Base-by-base conservation (phyloP, 192 early-diverging fungal genomes). In the Gamsiella multidivaricata region DNA sequence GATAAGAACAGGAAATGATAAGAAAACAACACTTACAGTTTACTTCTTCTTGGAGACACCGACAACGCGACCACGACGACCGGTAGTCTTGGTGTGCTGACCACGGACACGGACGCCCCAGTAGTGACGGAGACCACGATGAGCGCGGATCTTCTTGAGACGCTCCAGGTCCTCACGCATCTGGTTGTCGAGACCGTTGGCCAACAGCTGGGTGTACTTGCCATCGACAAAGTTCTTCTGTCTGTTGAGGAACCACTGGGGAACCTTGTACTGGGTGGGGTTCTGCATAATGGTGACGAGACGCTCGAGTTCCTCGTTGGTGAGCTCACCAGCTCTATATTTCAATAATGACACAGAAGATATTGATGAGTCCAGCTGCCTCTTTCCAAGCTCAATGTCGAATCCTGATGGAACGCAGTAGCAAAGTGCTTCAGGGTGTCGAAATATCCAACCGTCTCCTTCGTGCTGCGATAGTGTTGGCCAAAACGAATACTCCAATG, bases 1-100 rank as follows among this genome's bases (percentile, higher is more conserved):
- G 47, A 41, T 45, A 59, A 46, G 43, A 55, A 62, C 29, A 63
- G 25, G 15, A 68, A 25, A 31, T 51, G 18, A 41, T 8, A 34
- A 45, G n/a, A 25, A 54, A 17, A 41, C 3, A 22, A 31, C 2
- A 41, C 83, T 83, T 81, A 78, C 80, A 83, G 45, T 78, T 78
- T 88, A 88, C 84, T 97, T 97, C 95, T 97, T 99, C 94, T 97
- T 98, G 89, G 94, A 90, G 80, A 96, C 94, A 95, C 95, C 96
- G 82, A 99, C 95, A 70, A 92, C 93, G 82, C 94, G 88, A 81
- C 97, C 97, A 67, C 93, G 90, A 79, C 97, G 93, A 84, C 97
- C 96, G 56, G 96, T 99, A 85, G 96, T 99, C 90, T 99, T 99
- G 87, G 97, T 97, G 91, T 99, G 97, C 86, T 99, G 97, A 88